Evolutionary conservation across 768 basidiomycete species (phyloP), one percentile per base, ranked within the genome.

Genomic region (Pholiota conissans): DNA sequence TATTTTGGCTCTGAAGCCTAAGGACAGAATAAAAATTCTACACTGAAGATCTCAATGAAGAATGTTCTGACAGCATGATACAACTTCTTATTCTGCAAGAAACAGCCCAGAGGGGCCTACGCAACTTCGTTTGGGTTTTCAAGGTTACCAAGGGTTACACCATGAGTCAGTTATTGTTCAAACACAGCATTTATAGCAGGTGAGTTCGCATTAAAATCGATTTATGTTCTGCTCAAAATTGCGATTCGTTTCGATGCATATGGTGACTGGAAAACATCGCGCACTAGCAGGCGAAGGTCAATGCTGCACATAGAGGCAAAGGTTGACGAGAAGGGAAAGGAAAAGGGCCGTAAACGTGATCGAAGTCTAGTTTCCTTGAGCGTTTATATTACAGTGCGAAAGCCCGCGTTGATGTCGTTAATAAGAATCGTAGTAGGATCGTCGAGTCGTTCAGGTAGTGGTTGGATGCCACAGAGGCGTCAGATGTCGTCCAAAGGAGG

Each of bases 191-290:
- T n/a, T n/a, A n/a, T n/a, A n/a, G n/a, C n/a, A n/a, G n/a, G n/a
- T n/a, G n/a, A n/a, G n/a, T 84, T 76, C 1, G 78, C 63, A 45
- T 78, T 79, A 26, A 71, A 74, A 56, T 81, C 79, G 28, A 80
- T 62, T 14, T 65, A 65, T 18, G 56, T 61, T 27, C 35, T 42
- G 24, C 34, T 46, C 29, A 35, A 16, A 5, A 22, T 18, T n/a
- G 20, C 13, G 9, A 16, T 24, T 2, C 47, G 47, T 18, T 30
- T 49, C 56, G 26, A 28, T 20, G 46, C 30, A 34, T 47, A 27
- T 39, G 28, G 32, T 5, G 35, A 45, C 47, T 29, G 39, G 52
- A 49, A 18, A 28, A 18, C 45, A 14, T 49, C 16, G 30, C 46
- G n/a, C 16, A 28, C 40, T 28, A 26, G 57, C 10, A 58, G 6